Evolutionary conservation across 371 early-diverging fungal species (phyloP).

Genomic region (Mortierella sp.): DNA sequence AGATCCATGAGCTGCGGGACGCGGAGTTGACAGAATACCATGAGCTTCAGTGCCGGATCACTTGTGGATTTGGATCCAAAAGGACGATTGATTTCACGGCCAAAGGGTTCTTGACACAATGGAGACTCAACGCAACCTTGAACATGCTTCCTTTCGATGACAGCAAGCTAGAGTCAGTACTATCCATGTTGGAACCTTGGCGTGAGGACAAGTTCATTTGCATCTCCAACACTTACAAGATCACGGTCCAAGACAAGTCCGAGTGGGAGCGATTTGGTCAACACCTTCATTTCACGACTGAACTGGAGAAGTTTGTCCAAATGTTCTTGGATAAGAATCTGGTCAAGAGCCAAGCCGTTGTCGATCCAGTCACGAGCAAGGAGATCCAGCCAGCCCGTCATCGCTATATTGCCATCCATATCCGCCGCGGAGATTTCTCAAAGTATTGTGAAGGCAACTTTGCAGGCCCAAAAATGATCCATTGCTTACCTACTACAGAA

Average conservation of each 20-base stretch:
- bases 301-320: slow-evolving; percentile 33
- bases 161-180: slow-evolving; percentile 13
- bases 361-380: neutral
- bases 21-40: slow-evolving; percentile 11
- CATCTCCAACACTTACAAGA: slow-evolving; percentile 44
- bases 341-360: neutral
- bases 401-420: slow-evolving; percentile 35
- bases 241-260: slow-evolving; percentile 28
- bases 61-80: slow-evolving; percentile 48
- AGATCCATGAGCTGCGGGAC: slow-evolving; percentile 28
- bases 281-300: slow-evolving; percentile 31
- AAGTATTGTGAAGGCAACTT: slow-evolving; percentile 37
- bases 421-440: slow-evolving; percentile 38
- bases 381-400: slow-evolving; percentile 2
- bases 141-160: slow-evolving; percentile 6
- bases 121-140: slow-evolving; percentile 29
- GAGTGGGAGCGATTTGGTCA: slow-evolving; percentile 49
- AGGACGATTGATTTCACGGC: slow-evolving; percentile 37
- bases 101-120: slow-evolving; percentile 40
- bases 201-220: slow-evolving; percentile 26
- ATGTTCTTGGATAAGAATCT: slow-evolving; percentile 20
- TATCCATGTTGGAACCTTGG: slow-evolving; percentile 7
- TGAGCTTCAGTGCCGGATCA: slow-evolving; percentile 25
- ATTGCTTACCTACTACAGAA: slow-evolving; percentile 33
- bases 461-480: slow-evolving; percentile 13